Base-by-base conservation (phyloP, 2,329 filamentous ascomycete species). In the Talaromyces atroroseus region DNA sequence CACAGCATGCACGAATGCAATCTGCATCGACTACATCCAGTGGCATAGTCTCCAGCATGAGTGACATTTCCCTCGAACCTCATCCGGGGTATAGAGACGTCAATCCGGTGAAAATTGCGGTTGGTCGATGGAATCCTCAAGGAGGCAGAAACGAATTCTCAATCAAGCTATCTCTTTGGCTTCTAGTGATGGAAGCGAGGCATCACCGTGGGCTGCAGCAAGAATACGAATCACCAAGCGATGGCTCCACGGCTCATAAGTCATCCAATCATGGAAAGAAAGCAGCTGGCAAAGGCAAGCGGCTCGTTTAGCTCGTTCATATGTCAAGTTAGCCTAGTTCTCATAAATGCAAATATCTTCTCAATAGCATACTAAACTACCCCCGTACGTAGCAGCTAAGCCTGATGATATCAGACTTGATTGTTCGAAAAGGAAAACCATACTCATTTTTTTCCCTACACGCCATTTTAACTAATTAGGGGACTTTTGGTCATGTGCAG, bases 51-150 rank as follows among this genome's bases (percentile, higher is more conserved):
- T 32, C 24, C 5, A 49, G 47, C 18, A 14, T 49, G 7, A 49
- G 47, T 49, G 47, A 49, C 26, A 49, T 49, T 24, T 49, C 47
- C 26, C 34, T 49, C 32, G 47, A 49, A 49, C 47, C 47, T 7
- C 6, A 23, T 12, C 32, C 18, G n/a, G 12, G 4, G 10, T n/a
- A 18, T 49, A 23, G 29, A 7, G 6, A 49, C n/a, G 47, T 49
- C 14, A 24, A 24, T 32, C 24, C 24, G 26, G 18, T 49, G 24
- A 49, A 36, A 49, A 21, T 49, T 5, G 24, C 47, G 47, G 26
- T 49, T 36, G 47, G 34, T n/a, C 47, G 24, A 49, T 49, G 47
- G 47, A 49, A n/a, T 21, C 47, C 47, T 14, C n/a, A 10, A 11
- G 47, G 14, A 24, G 12, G 32, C 3, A 18, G 5, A 7, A 24